Evolutionary conservation across 257 asterid genomes (phyloP).

Genomic region (Anisodus tanguticus): DNA sequence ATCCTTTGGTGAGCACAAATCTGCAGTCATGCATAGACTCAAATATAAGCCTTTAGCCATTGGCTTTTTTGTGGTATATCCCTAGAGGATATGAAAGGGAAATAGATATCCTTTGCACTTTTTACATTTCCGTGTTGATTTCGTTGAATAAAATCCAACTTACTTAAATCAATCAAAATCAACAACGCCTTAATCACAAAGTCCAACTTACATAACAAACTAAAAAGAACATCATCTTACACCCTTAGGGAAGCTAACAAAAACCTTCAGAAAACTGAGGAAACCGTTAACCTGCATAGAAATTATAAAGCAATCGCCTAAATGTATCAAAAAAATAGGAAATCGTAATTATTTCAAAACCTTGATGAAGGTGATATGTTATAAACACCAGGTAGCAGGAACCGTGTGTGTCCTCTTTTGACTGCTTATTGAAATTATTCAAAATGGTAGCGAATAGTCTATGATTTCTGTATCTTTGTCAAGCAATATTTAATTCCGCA

Average conservation of each 20-base stretch:
- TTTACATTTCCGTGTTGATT: neutral
- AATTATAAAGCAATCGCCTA: neutral
- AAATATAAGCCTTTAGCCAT: neutral
- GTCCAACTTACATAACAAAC: constrained; percentile 16
- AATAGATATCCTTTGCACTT: neutral
- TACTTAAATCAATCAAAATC: constrained; percentile 12
- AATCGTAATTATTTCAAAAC: neutral
- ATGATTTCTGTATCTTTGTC: neutral
- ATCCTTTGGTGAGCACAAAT: neutral
- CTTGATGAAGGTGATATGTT: neutral
- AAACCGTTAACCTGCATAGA: neutral
- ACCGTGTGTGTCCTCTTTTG: neutral
- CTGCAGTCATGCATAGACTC: neutral
- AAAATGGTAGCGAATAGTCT: neutral
- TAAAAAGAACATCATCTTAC: neutral
- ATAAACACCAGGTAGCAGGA: neutral
- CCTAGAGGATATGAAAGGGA: neutral
- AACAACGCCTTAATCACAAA: neutral
- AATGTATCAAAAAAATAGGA: neutral
- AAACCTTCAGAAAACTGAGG: constrained; percentile 10
- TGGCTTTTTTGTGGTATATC: neutral
- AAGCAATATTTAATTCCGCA: neutral
- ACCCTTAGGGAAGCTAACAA: neutral
- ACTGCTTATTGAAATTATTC: neutral
- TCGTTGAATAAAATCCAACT: constrained; percentile 5